Evolutionary conservation across 2,329 filamentous ascomycete genomes (phyloP).

Genomic region (Talaromyces sp.): DNA sequence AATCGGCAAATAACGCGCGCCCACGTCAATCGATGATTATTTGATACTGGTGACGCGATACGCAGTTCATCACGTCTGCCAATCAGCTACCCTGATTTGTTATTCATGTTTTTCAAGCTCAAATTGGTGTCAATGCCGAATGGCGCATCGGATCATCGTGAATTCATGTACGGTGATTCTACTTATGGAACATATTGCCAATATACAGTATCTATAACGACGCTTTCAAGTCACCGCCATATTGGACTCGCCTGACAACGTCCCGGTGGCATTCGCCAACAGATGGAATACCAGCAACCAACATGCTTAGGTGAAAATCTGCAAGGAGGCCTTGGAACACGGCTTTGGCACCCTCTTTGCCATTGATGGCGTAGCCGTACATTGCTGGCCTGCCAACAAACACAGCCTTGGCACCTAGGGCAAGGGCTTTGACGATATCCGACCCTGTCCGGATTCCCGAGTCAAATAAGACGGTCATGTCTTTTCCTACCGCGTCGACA

Average conservation of each 20-base stretch:
- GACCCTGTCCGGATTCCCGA: constrained; percentile 10
- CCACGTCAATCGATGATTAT: background rate
- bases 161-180: background rate
- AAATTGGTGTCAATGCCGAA: background rate
- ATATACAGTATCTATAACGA: constrained; percentile 21
- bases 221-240: constrained; percentile 29
- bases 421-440: constrained; percentile 11
- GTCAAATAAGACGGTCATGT: constrained; percentile 10
- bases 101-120: background rate
- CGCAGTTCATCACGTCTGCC: background rate
- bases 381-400: constrained; percentile 9
- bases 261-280: constrained; percentile 28
- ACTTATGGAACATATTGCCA: background rate
- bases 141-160: background rate
- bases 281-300: constrained; percentile 45
- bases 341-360: constrained; percentile 8
- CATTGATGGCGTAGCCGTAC: constrained; percentile 9
- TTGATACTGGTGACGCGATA: background rate
- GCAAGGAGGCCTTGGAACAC: constrained; percentile 38
- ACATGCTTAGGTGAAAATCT: constrained; percentile 53
- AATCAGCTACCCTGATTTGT: background rate
- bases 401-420: constrained; percentile 10
- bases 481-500: constrained; percentile 29
- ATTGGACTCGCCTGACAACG: constrained; percentile 28
- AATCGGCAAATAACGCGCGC: background rate